These are phyloP conservation scores for Mucor mucedo DNA, from an alignment of 371 early-diverging fungal species.

Conservation along the genomic window DNA sequence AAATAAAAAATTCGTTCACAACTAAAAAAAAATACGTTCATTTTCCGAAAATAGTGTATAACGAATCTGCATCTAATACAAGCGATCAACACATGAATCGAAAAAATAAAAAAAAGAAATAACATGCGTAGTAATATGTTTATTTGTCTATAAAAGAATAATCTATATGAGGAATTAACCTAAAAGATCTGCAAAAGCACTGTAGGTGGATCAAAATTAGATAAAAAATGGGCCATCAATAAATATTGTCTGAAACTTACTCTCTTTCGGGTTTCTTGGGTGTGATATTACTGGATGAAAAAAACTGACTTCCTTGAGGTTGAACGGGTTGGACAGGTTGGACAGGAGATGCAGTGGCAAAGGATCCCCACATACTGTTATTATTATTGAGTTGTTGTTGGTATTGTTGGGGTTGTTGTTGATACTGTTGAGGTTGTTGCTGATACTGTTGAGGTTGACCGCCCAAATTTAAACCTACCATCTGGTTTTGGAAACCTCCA, in stretches of 20 bases:
- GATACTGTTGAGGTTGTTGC: background rate
- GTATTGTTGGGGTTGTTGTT: slow-evolving; percentile 8
- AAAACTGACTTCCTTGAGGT: slow-evolving; percentile 54
- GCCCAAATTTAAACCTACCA: slow-evolving; percentile 42
- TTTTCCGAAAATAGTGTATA: no score
- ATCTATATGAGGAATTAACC: slow-evolving; percentile 21
- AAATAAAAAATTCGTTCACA: no score
- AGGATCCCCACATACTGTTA: slow-evolving; percentile 26
- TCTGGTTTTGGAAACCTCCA: slow-evolving; percentile 41
- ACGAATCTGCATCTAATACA: no score
- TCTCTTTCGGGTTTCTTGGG: slow-evolving; percentile 33
- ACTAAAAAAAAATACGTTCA: no score
- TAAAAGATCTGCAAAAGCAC: slow-evolving; percentile 54
- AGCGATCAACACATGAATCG: no score
- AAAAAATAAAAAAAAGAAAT: no score
- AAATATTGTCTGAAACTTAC: slow-evolving; percentile 17
- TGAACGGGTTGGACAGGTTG: slow-evolving; percentile 23
- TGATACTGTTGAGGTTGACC: slow-evolving; percentile 18
- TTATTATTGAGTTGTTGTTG: slow-evolving; percentile 1
- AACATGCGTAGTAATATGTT: no score
- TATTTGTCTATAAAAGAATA: no score
- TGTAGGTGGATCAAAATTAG: slow-evolving; percentile 9
- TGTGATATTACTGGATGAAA: slow-evolving; percentile 20
- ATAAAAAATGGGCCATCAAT: background rate
- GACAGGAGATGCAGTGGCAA: slow-evolving; percentile 21